Conservation (phyloP, 1,284 basidiomycete genomes). For the Naganishia sp. region DNA sequence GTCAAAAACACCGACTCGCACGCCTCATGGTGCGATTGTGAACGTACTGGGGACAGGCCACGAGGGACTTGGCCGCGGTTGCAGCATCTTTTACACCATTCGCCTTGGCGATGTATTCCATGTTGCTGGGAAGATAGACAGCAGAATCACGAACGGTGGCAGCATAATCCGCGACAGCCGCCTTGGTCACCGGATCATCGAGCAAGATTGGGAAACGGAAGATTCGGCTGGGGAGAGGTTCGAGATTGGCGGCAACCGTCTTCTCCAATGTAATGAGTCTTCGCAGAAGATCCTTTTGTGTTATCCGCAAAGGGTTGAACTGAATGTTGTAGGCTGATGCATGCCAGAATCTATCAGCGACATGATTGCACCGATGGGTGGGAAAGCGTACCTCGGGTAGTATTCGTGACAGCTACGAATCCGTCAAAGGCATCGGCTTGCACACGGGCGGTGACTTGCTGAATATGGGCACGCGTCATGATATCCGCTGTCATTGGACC, state of each 20-base stretch:
- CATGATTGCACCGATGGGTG: neutral
- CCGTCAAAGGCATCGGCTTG: slow-evolving; percentile 32
- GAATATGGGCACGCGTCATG: slow-evolving; percentile 37
- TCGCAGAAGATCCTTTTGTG: slow-evolving; percentile 35
- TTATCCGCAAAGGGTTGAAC: slow-evolving; percentile 36
- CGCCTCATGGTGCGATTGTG: neutral
- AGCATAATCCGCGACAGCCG: slow-evolving; percentile 65
- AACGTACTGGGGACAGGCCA: slow-evolving; percentile 39
- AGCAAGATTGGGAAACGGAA: slow-evolving; percentile 65
- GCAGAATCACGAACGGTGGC: slow-evolving; percentile 61
- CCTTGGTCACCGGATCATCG: slow-evolving; percentile 63
- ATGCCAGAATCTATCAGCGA: no score
- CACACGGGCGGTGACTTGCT: slow-evolving; percentile 37
- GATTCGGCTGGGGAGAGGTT: slow-evolving; percentile 56
- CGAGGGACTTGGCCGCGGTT: slow-evolving; percentile 35
- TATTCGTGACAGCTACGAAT: slow-evolving; percentile 35
- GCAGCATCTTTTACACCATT: slow-evolving; percentile 61
- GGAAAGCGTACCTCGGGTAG: slow-evolving; percentile 34
- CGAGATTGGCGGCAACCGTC: slow-evolving; percentile 57
- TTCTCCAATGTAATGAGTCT: slow-evolving; percentile 44
- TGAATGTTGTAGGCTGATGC: slow-evolving; percentile 38
- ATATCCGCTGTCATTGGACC: slow-evolving; percentile 39
- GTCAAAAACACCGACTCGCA: neutral
- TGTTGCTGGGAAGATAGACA: slow-evolving; percentile 68
- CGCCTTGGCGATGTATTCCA: slow-evolving; percentile 66